Percentiles rank a stretch among this genome's conserved stretches.
Evolutionary conservation across 352 stramenopile species (phyloP).

Genomic region (Globisporangium cederbergense): DNA sequence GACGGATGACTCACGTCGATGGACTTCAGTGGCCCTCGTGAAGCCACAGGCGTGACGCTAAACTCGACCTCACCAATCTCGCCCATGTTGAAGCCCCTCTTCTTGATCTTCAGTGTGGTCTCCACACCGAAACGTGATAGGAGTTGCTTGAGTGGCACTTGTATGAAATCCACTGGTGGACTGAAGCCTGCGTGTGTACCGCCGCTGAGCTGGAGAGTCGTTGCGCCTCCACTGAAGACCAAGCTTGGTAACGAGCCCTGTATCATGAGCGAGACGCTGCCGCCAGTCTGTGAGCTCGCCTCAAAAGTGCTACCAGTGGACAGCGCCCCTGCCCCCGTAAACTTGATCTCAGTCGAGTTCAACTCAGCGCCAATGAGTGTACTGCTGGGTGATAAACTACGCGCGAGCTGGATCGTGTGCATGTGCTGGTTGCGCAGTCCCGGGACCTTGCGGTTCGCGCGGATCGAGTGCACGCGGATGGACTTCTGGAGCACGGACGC

Average conservation of each 20-base stretch:
- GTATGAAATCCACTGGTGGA: constrained; percentile 63
- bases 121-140: constrained; percentile 43
- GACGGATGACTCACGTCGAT: constrained; percentile 42
- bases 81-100: constrained; percentile 52
- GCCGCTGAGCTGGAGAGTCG: constrained; percentile 35
- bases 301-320: constrained; percentile 21
- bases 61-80: constrained; percentile 38
- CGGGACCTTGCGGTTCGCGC: constrained; percentile 60
- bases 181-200: constrained; percentile 66
- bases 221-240: constrained; percentile 27
- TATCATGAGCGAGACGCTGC: constrained; percentile 63
- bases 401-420: constrained; percentile 61
- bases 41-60: constrained; percentile 20
- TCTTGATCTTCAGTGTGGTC: constrained; percentile 30
- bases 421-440: constrained; percentile 84
- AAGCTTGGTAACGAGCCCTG: constrained; percentile 55
- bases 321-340: constrained; percentile 20
- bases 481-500: constrained; percentile 54
- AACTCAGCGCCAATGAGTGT: constrained; percentile 36
- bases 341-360: constrained; percentile 44
- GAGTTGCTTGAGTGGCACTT: constrained; percentile 33
- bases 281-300: constrained; percentile 44
- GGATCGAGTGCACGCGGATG: constrained; percentile 78
- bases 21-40: constrained; percentile 14
- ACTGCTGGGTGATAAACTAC: constrained; percentile 27